These are phyloP conservation scores for Juglanconis oblonga DNA, from an alignment of 2,329 filamentous ascomycete genomes.

Conservation along the genomic window DNA sequence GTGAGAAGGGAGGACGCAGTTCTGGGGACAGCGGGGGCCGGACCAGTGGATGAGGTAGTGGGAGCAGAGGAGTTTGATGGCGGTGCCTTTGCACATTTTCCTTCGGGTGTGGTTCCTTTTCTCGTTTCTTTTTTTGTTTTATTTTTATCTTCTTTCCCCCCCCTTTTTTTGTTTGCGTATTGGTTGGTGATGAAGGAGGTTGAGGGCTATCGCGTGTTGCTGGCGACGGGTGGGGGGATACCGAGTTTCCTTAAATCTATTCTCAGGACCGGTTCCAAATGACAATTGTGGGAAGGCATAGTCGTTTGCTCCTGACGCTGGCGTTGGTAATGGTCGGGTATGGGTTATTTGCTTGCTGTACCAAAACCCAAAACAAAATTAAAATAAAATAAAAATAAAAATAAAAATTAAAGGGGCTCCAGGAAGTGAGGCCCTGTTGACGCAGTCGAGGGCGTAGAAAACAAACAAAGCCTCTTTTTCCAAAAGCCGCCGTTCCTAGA, in stretches of 20 bases:
- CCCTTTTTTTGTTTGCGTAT: not conserved
- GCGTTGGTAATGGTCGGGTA: not conserved
- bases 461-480: not conserved
- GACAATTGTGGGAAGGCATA: slow-evolving; percentile 1
- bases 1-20: slow-evolving; percentile 14
- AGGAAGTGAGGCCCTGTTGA: not conserved
- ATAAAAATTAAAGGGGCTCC: not conserved
- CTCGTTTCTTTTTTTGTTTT: not conserved
- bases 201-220: not conserved
- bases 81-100: slow-evolving; percentile 19
- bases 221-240: not conserved
- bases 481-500: not conserved
- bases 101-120: not conserved
- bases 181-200: not conserved
- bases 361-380: not conserved
- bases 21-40: slow-evolving; percentile 13
- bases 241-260: not conserved
- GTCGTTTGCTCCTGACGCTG: not conserved
- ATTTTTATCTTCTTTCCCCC: not conserved
- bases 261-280: not conserved
- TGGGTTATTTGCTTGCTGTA: not conserved
- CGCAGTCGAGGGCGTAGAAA: not conserved
- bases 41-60: slow-evolving; percentile 19
- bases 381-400: not conserved
- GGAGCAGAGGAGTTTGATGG: slow-evolving; percentile 18